Conservation (phyloP, 306 rosid genomes). For the Dicorynia guianensis region DNA sequence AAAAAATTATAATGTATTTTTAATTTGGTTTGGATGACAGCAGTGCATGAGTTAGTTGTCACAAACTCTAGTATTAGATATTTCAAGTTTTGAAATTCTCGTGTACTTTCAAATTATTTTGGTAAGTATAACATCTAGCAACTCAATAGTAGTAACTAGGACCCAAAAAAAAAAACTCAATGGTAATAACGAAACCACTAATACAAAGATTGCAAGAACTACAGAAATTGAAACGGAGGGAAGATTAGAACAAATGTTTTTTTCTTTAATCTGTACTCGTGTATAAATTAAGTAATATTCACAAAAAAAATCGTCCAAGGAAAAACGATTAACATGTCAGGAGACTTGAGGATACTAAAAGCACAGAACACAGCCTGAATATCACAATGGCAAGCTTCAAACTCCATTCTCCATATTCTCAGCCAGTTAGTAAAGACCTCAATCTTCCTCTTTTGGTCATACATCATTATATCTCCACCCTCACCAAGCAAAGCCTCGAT, state of each 20-base stretch:
- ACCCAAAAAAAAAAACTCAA: too few species aligned
- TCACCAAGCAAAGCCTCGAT: neutral
- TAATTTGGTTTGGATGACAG: too few species aligned
- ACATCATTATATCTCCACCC: slow-evolving; percentile 10
- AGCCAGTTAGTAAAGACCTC: slow-evolving; percentile 4
- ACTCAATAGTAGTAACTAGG: too few species aligned
- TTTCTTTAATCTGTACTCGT: slow-evolving; percentile 4
- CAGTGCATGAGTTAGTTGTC: too few species aligned
- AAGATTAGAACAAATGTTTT: slow-evolving; percentile 22
- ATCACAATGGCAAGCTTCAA: neutral
- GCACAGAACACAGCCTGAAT: neutral
- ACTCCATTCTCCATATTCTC: slow-evolving; percentile 22
- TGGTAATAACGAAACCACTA: too few species aligned
- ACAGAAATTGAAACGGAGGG: neutral
- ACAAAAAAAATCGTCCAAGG: neutral
- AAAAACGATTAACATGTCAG: slow-evolving; percentile 16
- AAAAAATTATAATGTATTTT: too few species aligned
- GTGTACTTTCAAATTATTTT: too few species aligned
- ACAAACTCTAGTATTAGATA: too few species aligned
- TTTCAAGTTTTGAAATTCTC: too few species aligned
- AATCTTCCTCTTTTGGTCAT: neutral
- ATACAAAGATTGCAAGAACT: too few species aligned
- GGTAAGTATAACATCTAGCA: too few species aligned
- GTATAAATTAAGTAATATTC: slow-evolving; percentile 23
- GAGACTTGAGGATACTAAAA: slow-evolving; percentile 33